These are phyloP conservation scores for Chrysoporthe puriensis DNA, from an alignment of 2,329 filamentous ascomycete species.

Conservation along the genomic window DNA sequence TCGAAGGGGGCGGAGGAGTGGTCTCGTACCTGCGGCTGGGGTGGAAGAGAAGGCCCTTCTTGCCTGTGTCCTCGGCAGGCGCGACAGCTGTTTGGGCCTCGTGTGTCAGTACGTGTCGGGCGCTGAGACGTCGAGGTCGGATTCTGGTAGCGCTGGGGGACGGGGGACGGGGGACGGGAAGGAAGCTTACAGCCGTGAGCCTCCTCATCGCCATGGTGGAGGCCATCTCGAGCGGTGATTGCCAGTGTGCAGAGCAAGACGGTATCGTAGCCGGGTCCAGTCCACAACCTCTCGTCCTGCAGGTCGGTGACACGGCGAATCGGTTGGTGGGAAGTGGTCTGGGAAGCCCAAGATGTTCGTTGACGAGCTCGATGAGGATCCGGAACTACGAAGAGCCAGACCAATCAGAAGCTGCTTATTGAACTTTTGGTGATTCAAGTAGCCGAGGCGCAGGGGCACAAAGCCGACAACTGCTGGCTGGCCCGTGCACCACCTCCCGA, in stretches of 20 bases:
- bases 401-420: slow-evolving; percentile 39
- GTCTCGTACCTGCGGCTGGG: slow-evolving; percentile 71
- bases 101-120: slow-evolving; percentile 31
- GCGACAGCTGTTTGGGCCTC: slow-evolving; percentile 58
- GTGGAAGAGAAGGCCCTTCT: slow-evolving; percentile 83
- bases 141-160: slow-evolving; percentile 17
- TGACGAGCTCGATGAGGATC: slow-evolving; percentile 4
- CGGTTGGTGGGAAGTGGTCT: not conserved
- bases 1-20: not conserved
- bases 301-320: slow-evolving; percentile 21
- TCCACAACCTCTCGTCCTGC: slow-evolving; percentile 32
- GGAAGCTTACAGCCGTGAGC: slow-evolving; percentile 59
- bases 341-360: not conserved
- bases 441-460: slow-evolving; percentile 18
- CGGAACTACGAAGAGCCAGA: slow-evolving; percentile 10
- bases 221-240: slow-evolving; percentile 50
- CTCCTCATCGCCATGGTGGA: slow-evolving; percentile 68
- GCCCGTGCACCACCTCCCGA: not conserved
- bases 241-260: slow-evolving; percentile 33
- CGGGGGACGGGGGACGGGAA: slow-evolving; percentile 12
- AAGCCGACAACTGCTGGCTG: slow-evolving; percentile 16
- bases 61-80: slow-evolving; percentile 64
- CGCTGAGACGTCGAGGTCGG: not conserved
- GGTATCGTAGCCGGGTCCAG: slow-evolving; percentile 39
- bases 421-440: not conserved